Percentiles rank a stretch among this genome's conserved stretches.
Evolutionary conservation across 1,284 basidiomycete genomes (phyloP).

Genomic region (Mrakiaceae sp.): DNA sequence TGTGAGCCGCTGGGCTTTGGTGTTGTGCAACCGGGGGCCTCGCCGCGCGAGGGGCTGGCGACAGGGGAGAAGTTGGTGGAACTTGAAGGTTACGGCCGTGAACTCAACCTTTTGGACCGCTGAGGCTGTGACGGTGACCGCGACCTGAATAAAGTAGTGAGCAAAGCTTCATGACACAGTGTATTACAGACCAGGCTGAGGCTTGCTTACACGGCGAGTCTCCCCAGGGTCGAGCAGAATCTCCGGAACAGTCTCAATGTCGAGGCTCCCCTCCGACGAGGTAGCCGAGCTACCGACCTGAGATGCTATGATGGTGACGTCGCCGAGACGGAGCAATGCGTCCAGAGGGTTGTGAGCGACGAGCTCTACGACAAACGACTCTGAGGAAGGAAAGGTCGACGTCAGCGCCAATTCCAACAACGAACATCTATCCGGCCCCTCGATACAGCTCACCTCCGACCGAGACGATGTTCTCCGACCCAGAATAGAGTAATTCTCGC

Average conservation of each 20-base stretch:
- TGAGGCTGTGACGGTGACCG: conserved; percentile 24
- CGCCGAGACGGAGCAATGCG: conserved; percentile 25
- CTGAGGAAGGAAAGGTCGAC: conserved; percentile 16
- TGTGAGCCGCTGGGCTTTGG: conserved; percentile 33
- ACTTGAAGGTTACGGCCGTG: conserved; percentile 30
- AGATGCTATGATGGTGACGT: conserved; percentile 18
- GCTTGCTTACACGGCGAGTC: conserved; percentile 20
- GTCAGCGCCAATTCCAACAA: background rate
- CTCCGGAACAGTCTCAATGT: conserved; percentile 24
- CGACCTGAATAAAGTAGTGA: conserved; percentile 19
- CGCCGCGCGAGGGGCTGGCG: conserved; percentile 31
- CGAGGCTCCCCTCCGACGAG: background rate
- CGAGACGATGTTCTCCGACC: conserved; percentile 19
- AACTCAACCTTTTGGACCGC: conserved; percentile 25
- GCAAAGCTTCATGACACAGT: background rate
- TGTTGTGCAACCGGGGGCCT: conserved; percentile 35
- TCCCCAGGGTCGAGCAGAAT: conserved; percentile 34
- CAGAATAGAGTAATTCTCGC: background rate
- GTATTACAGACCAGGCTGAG: background rate
- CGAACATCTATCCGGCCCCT: background rate
- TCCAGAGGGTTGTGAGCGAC: conserved; percentile 38
- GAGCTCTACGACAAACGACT: conserved; percentile 35
- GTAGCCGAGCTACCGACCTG: conserved; percentile 14
- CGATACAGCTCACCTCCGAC: conserved; percentile 26
- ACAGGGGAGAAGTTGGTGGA: conserved; percentile 36